Conservation (phyloP, 1,139 yeast species). For the Hyphopichia burtonii region DNA sequence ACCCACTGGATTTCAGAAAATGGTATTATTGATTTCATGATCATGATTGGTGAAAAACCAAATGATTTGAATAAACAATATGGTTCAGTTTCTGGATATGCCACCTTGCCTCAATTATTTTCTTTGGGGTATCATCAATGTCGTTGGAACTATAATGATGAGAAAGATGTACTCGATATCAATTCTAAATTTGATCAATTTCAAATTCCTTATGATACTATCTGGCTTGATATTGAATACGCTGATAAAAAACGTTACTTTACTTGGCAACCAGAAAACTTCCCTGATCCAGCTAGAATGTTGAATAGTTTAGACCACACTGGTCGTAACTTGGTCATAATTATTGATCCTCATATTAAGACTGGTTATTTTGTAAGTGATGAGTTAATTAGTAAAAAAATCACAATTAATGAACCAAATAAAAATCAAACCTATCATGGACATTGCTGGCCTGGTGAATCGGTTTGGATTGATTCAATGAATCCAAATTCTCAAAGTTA, state of each 20-base stretch:
- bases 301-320: slow-evolving; percentile 60
- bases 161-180: slow-evolving; percentile 75
- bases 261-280: slow-evolving; percentile 78
- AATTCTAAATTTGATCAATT: slow-evolving; percentile 66
- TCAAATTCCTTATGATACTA: slow-evolving; percentile 83
- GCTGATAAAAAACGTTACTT: slow-evolving; percentile 83
- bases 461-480: slow-evolving; percentile 87
- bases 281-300: slow-evolving; percentile 75
- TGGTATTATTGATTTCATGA: slow-evolving; percentile 75
- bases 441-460: slow-evolving; percentile 98
- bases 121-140: slow-evolving; percentile 93
- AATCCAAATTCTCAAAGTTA: slow-evolving; percentile 58
- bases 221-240: slow-evolving; percentile 96
- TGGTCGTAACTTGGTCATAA: slow-evolving; percentile 78
- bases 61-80: slow-evolving; percentile 58
- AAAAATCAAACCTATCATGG: slow-evolving; percentile 58
- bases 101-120: slow-evolving; percentile 74
- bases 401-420: slow-evolving; percentile 38
- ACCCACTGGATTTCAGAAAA: slow-evolving; percentile 95
- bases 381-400: slow-evolving; percentile 34
- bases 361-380: slow-evolving; percentile 66
- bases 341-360: slow-evolving; percentile 91
- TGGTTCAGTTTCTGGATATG: slow-evolving; percentile 72
- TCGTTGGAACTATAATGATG: slow-evolving; percentile 94
- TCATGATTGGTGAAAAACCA: slow-evolving; percentile 67